These are phyloP conservation scores for Pseudogymnoascus sp. DNA, from an alignment of 2,329 filamentous ascomycete species.

Conservation along the genomic window DNA sequence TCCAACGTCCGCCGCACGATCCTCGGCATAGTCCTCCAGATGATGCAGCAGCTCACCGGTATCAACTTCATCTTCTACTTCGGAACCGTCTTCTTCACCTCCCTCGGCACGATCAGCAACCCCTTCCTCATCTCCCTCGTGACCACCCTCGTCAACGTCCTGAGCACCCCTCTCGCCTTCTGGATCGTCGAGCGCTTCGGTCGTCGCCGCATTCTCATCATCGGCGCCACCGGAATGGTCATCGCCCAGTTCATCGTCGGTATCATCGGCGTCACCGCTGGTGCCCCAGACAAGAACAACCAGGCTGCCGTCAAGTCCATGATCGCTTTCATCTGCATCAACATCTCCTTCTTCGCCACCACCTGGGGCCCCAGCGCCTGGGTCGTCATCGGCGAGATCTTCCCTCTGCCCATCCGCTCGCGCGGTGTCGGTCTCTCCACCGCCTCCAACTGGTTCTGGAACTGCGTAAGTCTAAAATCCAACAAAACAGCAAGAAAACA, in stretches of 20 bases:
- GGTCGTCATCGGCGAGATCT: conserved; percentile 82
- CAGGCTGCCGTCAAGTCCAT: conserved; percentile 54
- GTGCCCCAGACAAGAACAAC: conserved; percentile 48
- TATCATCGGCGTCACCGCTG: conserved; percentile 43
- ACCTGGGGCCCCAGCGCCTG: conserved; percentile 78
- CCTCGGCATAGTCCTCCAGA: conserved; percentile 66
- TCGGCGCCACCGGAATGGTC: conserved; percentile 74
- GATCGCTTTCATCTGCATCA: conserved; percentile 81
- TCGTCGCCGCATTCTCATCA: conserved; percentile 71
- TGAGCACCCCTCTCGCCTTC: conserved; percentile 73
- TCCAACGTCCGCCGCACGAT: conserved; percentile 64
- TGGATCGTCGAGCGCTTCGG: conserved; percentile 76
- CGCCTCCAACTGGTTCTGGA: conserved; percentile 86
- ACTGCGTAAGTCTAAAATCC: conserved; percentile 40
- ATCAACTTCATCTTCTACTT: conserved; percentile 92
- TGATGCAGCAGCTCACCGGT: conserved; percentile 73
- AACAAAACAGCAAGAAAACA: not conserved
- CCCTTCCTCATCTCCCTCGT: conserved; percentile 56
- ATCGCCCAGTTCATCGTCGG: conserved; percentile 77
- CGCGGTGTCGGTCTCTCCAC: conserved; percentile 79
- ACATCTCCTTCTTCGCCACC: conserved; percentile 83
- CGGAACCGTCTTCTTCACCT: conserved; percentile 76
- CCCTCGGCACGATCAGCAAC: conserved; percentile 49
- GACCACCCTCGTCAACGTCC: conserved; percentile 28
- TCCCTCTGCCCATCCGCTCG: conserved; percentile 75